Percentiles rank a stretch among this genome's conserved stretches.
phyloP scores from a whole-genome alignment of 164 flowering plant genomes.

The Brasenia schreberi region DNA sequence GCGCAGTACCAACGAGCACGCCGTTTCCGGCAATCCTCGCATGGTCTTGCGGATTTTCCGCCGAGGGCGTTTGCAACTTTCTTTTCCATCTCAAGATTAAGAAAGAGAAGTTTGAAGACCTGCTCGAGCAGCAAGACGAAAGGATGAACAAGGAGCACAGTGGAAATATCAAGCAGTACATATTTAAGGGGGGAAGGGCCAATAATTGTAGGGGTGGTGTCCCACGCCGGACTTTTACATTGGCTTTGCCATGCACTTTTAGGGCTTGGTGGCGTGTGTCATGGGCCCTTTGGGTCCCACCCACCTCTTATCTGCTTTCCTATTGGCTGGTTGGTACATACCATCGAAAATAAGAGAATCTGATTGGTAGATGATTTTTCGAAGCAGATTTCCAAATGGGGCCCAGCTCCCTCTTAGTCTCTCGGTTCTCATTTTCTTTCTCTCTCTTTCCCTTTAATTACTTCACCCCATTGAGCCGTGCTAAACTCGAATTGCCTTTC shows the following conservation, averaged over 20 bases:
- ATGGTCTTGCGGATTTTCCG: conserved; percentile 67
- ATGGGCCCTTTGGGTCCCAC: background rate
- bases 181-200: background rate
- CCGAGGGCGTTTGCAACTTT: conserved; percentile 26
- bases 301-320: background rate
- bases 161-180: background rate
- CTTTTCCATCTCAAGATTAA: conserved; percentile 4
- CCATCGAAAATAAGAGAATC: background rate
- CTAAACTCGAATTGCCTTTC: too few relatives aligned
- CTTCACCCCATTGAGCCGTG: too few relatives aligned
- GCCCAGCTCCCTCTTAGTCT: background rate
- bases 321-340: background rate
- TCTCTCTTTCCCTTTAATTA: too few relatives aligned
- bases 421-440: too few relatives aligned
- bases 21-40: conserved; percentile 54
- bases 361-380: background rate
- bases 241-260: background rate
- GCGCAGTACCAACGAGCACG: conserved; percentile 88
- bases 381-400: background rate
- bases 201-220: background rate
- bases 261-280: background rate
- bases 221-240: background rate
- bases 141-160: background rate
- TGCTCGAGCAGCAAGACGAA: background rate
- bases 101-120: conserved; percentile 4